phyloP scores from a whole-genome alignment of 2,329 filamentous ascomycete species.

The Ophiostoma triangulosporum region DNA sequence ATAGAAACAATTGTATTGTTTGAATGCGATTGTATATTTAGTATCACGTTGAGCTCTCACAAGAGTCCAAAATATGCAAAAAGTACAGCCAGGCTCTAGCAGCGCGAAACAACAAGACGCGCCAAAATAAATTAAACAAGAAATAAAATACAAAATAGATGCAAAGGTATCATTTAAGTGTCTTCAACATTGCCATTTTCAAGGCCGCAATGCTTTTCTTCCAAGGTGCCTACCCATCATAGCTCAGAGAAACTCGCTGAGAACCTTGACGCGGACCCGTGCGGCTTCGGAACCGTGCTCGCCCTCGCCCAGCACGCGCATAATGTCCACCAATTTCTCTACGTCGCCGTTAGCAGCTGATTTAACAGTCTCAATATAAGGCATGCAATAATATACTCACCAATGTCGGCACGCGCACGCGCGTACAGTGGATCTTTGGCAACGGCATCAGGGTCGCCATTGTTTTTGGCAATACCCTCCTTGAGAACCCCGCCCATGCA shows the following conservation, averaged over 20 bases:
- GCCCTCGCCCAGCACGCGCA: slow-evolving; percentile 43
- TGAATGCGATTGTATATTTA: too few relatives aligned
- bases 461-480: slow-evolving; percentile 32
- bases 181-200: too few relatives aligned
- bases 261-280: slow-evolving; percentile 42
- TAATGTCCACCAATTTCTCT: slow-evolving; percentile 45
- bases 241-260: slow-evolving; percentile 36
- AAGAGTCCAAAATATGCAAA: too few relatives aligned
- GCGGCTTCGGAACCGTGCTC: slow-evolving; percentile 45
- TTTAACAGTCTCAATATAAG: background rate
- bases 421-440: slow-evolving; percentile 43
- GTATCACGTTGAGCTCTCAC: too few relatives aligned
- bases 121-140: too few relatives aligned
- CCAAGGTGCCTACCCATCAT: background rate
- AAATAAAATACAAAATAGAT: too few relatives aligned
- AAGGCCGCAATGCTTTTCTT: too few relatives aligned
- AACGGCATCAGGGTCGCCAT: slow-evolving; percentile 31
- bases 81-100: too few relatives aligned
- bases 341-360: background rate
- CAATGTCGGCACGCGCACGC: slow-evolving; percentile 46
- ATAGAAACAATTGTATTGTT: too few relatives aligned
- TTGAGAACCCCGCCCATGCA: slow-evolving; percentile 50
- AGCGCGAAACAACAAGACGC: too few relatives aligned
- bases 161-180: too few relatives aligned
- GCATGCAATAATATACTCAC: slow-evolving; percentile 28